Conservation (phyloP, 305 asterid genomes). For the Plantago coronopus region DNA sequence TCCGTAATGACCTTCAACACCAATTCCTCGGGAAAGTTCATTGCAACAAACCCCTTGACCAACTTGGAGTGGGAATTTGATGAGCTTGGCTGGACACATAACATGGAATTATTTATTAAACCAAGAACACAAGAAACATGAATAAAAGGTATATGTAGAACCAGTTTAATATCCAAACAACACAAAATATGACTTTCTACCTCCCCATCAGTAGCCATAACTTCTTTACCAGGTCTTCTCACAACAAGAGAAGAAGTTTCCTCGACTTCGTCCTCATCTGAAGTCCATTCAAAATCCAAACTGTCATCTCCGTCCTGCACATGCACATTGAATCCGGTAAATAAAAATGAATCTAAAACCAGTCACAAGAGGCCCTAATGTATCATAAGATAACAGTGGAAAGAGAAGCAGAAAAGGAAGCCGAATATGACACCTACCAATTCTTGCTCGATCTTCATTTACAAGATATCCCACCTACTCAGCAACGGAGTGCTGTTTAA, state of each 20-base stretch:
- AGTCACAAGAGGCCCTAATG: conserved; percentile 6
- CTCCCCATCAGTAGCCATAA: conserved; percentile 33
- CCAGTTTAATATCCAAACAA: not conserved
- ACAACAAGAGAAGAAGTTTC: conserved; percentile 30
- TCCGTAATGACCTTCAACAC: conserved; percentile 73
- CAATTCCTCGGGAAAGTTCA: conserved; percentile 79
- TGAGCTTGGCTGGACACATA: conserved; percentile 60
- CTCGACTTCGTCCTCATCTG: conserved; percentile 23
- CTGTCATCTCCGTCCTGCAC: conserved; percentile 50
- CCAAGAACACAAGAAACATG: not conserved
- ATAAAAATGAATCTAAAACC: conserved; percentile 13
- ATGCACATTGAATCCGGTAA: not conserved
- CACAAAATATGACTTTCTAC: conserved; percentile 23
- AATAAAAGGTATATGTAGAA: not conserved
- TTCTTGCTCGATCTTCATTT: conserved; percentile 20
- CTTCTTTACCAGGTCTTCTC: conserved; percentile 19
- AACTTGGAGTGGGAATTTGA: conserved; percentile 42
- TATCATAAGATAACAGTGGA: conserved; percentile 8
- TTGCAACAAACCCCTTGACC: conserved; percentile 50
- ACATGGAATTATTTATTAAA: conserved; percentile 12
- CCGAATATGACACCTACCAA: conserved; percentile 29
- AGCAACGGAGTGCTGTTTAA: conserved; percentile 12
- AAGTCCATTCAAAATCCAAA: conserved; percentile 59
- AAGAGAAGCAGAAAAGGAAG: conserved; percentile 4
- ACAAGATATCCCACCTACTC: conserved; percentile 31